Percentiles rank a stretch among this genome's conserved stretches.
Conservation (phyloP, 495 filamentous ascomycete genomes). For the Wilcoxina mikolae region DNA sequence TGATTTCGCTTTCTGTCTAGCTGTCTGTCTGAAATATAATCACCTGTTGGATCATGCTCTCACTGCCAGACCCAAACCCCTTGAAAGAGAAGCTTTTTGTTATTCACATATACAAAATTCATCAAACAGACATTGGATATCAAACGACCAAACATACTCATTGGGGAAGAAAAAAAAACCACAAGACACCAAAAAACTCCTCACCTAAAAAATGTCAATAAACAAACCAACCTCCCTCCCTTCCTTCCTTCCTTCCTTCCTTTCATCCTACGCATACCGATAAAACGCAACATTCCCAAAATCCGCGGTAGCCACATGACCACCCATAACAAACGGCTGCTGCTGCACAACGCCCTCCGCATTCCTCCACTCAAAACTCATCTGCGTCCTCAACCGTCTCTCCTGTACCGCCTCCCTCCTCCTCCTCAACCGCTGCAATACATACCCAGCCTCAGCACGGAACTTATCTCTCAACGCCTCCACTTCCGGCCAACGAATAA, state of each 20-base stretch:
- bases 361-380: slow-evolving; percentile 15
- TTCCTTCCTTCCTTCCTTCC: background rate
- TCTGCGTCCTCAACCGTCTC: slow-evolving; percentile 6
- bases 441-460: slow-evolving; percentile 17
- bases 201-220: background rate
- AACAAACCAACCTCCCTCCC: background rate
- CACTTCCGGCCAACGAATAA: slow-evolving; percentile 27
- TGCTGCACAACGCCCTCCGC: background rate
- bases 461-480: slow-evolving; percentile 27
- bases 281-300: slow-evolving; percentile 29
- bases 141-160: background rate
- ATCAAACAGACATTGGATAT: background rate
- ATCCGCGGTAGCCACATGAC: slow-evolving; percentile 26
- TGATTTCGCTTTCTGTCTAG: no score
- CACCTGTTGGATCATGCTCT: no score
- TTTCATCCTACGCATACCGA: slow-evolving; percentile 14
- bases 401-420: slow-evolving; percentile 11
- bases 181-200: background rate
- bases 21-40: no score
- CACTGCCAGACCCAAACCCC: no score
- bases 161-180: background rate
- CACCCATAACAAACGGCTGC: slow-evolving; percentile 6
- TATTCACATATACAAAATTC: background rate
- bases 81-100: no score
- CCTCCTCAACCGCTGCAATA: slow-evolving; percentile 15